Evolutionary conservation across 1,284 basidiomycete species (phyloP).

Genomic region (Boletus semigastroideus): DNA sequence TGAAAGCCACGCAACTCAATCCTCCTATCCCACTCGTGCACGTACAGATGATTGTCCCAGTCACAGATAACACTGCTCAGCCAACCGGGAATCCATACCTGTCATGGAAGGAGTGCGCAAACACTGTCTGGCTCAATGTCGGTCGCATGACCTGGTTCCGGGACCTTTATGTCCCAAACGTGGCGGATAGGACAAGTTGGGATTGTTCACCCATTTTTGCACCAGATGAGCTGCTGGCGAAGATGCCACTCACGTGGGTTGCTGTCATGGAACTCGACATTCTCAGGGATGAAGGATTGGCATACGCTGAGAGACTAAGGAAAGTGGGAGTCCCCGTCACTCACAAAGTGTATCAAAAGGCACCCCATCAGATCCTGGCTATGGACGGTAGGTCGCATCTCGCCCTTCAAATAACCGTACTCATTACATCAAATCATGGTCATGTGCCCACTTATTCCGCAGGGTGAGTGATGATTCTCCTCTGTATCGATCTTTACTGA

Average conservation of each 20-base stretch:
- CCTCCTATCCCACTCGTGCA: conserved; percentile 45
- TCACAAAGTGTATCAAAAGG: conserved; percentile 43
- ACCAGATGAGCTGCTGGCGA: conserved; percentile 44
- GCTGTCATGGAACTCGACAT: conserved; percentile 54
- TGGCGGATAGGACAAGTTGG: conserved; percentile 44
- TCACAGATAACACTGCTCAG: conserved; percentile 34
- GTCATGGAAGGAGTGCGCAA: conserved; percentile 49
- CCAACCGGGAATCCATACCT: conserved; percentile 35
- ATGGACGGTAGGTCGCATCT: conserved; percentile 44
- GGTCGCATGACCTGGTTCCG: conserved; percentile 57
- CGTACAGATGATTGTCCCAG: conserved; percentile 48
- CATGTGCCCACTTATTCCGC: background rate
- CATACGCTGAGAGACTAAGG: conserved; percentile 48
- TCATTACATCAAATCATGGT: conserved; percentile 20
- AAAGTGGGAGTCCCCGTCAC: conserved; percentile 45
- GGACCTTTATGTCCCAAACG: conserved; percentile 47
- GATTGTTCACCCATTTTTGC: conserved; percentile 54
- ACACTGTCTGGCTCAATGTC: conserved; percentile 46
- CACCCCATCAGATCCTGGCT: conserved; percentile 49
- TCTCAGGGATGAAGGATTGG: conserved; percentile 52
- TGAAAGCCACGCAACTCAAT: conserved; percentile 41
- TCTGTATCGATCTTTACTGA: conserved; percentile 4
- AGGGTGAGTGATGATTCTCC: conserved; percentile 25
- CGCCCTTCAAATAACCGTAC: background rate
- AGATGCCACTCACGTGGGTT: conserved; percentile 47